These are phyloP conservation scores for Pseudozyma sp. DNA, from an alignment of 1,284 basidiomycete genomes.

Conservation along the genomic window DNA sequence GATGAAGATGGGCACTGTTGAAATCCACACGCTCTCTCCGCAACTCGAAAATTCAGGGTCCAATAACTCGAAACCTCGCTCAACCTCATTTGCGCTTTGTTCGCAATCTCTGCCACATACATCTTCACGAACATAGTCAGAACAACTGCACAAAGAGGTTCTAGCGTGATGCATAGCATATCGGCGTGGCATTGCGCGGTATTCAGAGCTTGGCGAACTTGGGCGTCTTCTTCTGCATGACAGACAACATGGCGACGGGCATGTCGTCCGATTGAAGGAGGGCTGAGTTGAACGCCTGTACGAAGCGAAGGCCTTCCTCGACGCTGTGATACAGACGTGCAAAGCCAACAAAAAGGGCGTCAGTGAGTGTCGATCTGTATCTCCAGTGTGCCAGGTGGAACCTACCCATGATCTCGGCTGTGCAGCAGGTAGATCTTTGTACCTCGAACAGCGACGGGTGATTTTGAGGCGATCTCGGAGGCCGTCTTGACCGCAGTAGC, in stretches of 20 bases:
- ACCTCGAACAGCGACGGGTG: slow-evolving; percentile 81
- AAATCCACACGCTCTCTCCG: neutral
- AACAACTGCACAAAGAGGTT: too few species aligned
- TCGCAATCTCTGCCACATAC: neutral
- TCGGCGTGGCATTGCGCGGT: too few species aligned
- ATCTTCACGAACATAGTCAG: too few species aligned
- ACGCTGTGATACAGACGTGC: slow-evolving; percentile 71
- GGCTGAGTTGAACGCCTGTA: slow-evolving; percentile 80
- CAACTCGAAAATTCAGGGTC: neutral
- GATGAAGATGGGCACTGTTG: neutral
- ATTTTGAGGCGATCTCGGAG: slow-evolving; percentile 78
- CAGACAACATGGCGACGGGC: slow-evolving; percentile 70
- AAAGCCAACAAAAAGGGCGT: neutral
- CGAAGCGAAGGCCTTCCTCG: slow-evolving; percentile 82
- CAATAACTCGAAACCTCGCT: neutral
- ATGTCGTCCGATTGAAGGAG: slow-evolving; percentile 79
- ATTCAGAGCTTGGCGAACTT: slow-evolving; percentile 63
- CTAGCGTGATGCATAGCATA: neutral
- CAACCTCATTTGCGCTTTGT: neutral
- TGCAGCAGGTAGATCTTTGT: slow-evolving; percentile 84
- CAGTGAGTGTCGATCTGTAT: neutral
- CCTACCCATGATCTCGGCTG: slow-evolving; percentile 77
- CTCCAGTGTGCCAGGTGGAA: neutral
- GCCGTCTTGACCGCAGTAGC: slow-evolving; percentile 78
- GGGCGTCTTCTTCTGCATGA: slow-evolving; percentile 69